Evolutionary conservation across 352 stramenopile genomes (phyloP), one percentile per base, ranked within the genome.

Genomic region (Pythium sukuiense): DNA sequence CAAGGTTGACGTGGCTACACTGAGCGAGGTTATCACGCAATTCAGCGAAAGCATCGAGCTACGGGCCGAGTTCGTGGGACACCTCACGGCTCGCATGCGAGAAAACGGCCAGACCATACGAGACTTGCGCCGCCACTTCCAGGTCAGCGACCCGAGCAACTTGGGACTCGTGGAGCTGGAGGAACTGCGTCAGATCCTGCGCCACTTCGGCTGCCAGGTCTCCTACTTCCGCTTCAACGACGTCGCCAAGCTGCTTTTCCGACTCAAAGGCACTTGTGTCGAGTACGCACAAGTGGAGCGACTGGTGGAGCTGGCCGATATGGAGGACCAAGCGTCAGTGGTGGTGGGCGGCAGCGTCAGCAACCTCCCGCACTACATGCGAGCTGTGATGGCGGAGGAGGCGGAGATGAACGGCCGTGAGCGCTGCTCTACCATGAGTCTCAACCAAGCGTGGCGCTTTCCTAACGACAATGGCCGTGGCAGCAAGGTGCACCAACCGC

Each of bases 171-270:
- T 73, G 7, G 57, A 69, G 14, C 24, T 67, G 6, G 62, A 74
- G 18, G 50, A 74, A 14, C 27, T 74, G 26, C 62, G 67, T 7
- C 49, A 59, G 14, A 46, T 70, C 2, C 39, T 74, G 45, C 56
- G 30, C 16, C 18, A 59, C 2, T 67, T 70, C 33, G 67, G 67
- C 12, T 67, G 30, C 41, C 55, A 69, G 33, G 29, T 73, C 20
- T 73, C 67, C 48, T 73, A 54, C 61, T 73, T 67, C 41, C 61
- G 67, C 20, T 74, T 74, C 67, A 74, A 74, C 62, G 52, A 55
- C 43, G 43, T 70, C 9, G 68, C 66, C n/a, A 65, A 68, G 55
- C 50, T 73, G 37, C 39, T 73, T 2, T 73, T 73, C 26, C 43
- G 32, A 9, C 55, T 66, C 39, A 48, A 69, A 16, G 60, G 60